Evolutionary conservation across 257 asterid species (phyloP).

Genomic region (Agastache rugosa): DNA sequence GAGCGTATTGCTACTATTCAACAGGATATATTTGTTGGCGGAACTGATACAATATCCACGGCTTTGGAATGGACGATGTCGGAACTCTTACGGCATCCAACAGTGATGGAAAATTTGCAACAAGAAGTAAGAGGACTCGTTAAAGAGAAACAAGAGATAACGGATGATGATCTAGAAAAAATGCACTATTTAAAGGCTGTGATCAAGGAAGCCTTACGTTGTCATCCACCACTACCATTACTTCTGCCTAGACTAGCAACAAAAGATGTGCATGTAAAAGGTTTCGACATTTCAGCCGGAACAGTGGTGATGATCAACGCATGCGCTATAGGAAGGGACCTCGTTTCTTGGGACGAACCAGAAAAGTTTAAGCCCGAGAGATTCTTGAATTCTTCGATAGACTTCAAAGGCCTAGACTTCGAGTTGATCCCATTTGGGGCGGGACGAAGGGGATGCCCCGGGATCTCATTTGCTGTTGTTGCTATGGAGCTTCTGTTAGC

Average conservation of each 20-base stretch:
- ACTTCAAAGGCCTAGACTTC: conserved; percentile 43
- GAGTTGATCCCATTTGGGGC: conserved; percentile 57
- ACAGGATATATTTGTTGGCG: neutral
- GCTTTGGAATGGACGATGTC: neutral
- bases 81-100: neutral
- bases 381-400: conserved; percentile 27
- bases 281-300: too few species aligned
- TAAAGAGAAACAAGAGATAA: neutral
- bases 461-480: neutral
- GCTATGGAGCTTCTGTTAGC: conserved; percentile 25
- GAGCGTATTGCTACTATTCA: neutral
- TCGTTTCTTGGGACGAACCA: too few species aligned
- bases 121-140: neutral
- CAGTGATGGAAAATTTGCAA: neutral
- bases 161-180: neutral
- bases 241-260: too few species aligned
- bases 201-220: too few species aligned
- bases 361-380: too few species aligned
- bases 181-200: too few species aligned
- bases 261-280: too few species aligned
- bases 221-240: too few species aligned
- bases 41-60: neutral
- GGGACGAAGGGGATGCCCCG: too few species aligned
- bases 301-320: too few species aligned
- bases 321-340: too few species aligned